Evolutionary conservation across 352 stramenopile genomes (phyloP).

Genomic region (Thraustotheca clavata): DNA sequence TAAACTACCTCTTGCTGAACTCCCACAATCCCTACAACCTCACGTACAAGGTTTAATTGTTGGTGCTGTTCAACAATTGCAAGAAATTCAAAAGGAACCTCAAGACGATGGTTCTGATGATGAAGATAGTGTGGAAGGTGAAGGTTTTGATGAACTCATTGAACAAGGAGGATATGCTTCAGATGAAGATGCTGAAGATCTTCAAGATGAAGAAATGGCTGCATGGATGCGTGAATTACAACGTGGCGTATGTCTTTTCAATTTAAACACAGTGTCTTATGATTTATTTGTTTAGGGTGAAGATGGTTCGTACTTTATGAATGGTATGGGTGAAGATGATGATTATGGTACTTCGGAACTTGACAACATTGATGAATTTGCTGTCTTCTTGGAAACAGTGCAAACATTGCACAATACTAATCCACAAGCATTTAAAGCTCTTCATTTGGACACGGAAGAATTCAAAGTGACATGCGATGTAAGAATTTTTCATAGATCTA

Average conservation of each 20-base stretch:
- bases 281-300: conserved; percentile 70
- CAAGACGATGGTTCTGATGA: conserved; percentile 40
- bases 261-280: conserved; percentile 35
- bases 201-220: conserved; percentile 91
- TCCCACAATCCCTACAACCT: conserved; percentile 65
- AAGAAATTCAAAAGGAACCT: conserved; percentile 55
- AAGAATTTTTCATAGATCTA: neutral
- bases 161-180: conserved; percentile 89
- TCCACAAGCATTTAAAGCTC: conserved; percentile 2
- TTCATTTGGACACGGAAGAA: conserved; percentile 18
- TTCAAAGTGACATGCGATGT: conserved; percentile 21
- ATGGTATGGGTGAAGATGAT: conserved; percentile 86
- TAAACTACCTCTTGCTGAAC: conserved; percentile 73
- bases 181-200: conserved; percentile 86
- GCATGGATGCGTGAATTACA: conserved; percentile 86
- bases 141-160: conserved; percentile 78
- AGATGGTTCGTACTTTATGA: conserved; percentile 54
- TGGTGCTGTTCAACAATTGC: conserved; percentile 79
- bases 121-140: conserved; percentile 23
- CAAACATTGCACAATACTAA: conserved; percentile 28
- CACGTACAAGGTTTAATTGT: conserved; percentile 87
- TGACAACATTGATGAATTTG: conserved; percentile 89
- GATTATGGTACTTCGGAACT: conserved; percentile 86
- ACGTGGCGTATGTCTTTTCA: conserved; percentile 49
- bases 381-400: conserved; percentile 87